Conservation (phyloP, 495 filamentous ascomycete species). For the Hypoxylon intermedium region DNA sequence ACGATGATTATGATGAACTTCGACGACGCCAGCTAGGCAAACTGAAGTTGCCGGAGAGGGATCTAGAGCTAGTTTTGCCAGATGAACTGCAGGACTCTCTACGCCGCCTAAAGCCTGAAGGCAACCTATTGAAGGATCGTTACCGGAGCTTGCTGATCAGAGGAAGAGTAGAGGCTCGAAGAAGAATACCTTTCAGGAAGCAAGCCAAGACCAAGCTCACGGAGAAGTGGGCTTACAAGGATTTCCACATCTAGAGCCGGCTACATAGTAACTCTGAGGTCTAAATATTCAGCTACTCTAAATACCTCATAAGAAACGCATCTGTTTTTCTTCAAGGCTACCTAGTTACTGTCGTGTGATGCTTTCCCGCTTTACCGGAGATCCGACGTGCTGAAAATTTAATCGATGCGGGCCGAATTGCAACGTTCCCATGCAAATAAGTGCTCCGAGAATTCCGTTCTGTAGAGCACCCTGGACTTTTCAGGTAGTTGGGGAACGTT, state of each 20-base stretch:
- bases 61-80: conserved; percentile 85
- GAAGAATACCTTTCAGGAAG: conserved; percentile 76
- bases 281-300: too few relatives aligned
- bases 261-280: neutral
- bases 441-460: too few relatives aligned
- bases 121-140: conserved; percentile 87
- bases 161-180: conserved; percentile 85
- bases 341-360: too few relatives aligned
- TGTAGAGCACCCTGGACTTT: too few relatives aligned
- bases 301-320: too few relatives aligned
- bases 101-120: conserved; percentile 88
- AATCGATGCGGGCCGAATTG: too few relatives aligned
- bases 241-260: conserved; percentile 64
- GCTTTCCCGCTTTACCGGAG: too few relatives aligned
- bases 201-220: conserved; percentile 78
- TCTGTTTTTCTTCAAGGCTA: too few relatives aligned
- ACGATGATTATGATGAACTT: conserved; percentile 69
- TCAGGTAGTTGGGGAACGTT: neutral
- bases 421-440: too few relatives aligned
- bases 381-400: too few relatives aligned
- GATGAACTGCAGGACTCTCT: conserved; percentile 94
- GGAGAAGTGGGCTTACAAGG: conserved; percentile 97
- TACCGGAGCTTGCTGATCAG: conserved; percentile 87
- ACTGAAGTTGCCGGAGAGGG: conserved; percentile 75
- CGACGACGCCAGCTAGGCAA: conserved; percentile 81